Base-by-base conservation (phyloP, 495 filamentous ascomycete species). In the Clavariopsis aquatica region DNA sequence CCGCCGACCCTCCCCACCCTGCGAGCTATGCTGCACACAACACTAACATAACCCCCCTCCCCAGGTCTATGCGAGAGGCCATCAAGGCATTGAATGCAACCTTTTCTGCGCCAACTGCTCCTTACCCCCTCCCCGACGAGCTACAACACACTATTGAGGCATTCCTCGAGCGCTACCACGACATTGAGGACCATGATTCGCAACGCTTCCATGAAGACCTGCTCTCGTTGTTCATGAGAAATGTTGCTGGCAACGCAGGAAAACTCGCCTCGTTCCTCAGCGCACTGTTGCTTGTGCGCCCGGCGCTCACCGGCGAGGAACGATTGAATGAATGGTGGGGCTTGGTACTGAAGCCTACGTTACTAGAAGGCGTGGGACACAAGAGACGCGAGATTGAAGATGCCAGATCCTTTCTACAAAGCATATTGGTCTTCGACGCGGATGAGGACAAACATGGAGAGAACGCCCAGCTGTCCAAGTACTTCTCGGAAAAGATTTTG, bases 181-280 rank as follows among this genome's bases (percentile, higher is more conserved):
- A 78, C 52, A 78, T 81, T 53, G 87, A 89, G 56, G 85, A 87
- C 34, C 74, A 78, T 47, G 81, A 84, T 27, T 78, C 81, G 12
- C 82, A 87, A 49, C 82, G 84, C 28, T 75, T 90, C 55, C 85
- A 89, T 49, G 85, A 89, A 10, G 88, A 90, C 60, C 77, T 92
- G 2, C 76, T 87, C 22, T 74, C 74, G 19, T 73, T 90, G 51
- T 87, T 84, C 72, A 76, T 83, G 56, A 82, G 80, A 68, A 76
- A 78, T 43, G 81, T 90, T 20, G 73, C 76, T 15, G 79, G 80
- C 26, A 74, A 76, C 6, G 77, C 82, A 2, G 78, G 80, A 41
- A 83, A 81, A 58, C 81, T 82, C 69, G 83, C 82, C 2, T 71
- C 81, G 12, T 92, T 91, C 73, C 75, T 91, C 43, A 77, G 78